These are phyloP conservation scores for Prunus yedoensis DNA, from an alignment of 331 rosid genomes.

Conservation along the genomic window DNA sequence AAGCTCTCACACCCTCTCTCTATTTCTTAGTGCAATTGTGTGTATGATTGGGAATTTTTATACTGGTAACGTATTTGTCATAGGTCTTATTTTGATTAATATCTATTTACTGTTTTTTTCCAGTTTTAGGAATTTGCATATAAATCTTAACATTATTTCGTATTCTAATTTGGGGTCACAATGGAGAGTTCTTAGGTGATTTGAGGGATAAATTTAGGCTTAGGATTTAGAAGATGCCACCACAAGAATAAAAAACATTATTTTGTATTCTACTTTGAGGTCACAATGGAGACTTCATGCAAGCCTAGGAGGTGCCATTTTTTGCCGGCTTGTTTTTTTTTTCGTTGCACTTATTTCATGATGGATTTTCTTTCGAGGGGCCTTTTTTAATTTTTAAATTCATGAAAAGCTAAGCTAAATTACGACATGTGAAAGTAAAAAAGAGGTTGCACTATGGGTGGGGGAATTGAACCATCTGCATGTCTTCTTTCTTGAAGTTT, in stretches of 20 bases:
- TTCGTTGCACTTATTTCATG: too few relatives aligned
- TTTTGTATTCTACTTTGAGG: too few relatives aligned
- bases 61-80: neutral
- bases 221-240: too few relatives aligned
- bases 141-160: neutral
- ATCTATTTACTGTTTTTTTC: neutral
- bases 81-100: slow-evolving; percentile 1
- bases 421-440: neutral
- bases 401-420: neutral
- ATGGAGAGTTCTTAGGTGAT: slow-evolving; percentile 3
- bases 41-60: neutral
- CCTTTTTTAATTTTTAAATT: too few relatives aligned
- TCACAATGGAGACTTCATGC: neutral
- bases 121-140: neutral
- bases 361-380: too few relatives aligned
- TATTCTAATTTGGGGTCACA: slow-evolving; percentile 10
- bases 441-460: neutral
- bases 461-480: neutral
- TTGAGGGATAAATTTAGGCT: neutral
- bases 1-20: neutral
- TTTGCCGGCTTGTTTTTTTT: too few relatives aligned
- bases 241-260: too few relatives aligned
- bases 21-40: neutral
- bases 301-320: too few relatives aligned
- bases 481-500: neutral